These are phyloP conservation scores for Marasmius tenuissimus DNA, from an alignment of 1,284 basidiomycete genomes.

Conservation along the genomic window DNA sequence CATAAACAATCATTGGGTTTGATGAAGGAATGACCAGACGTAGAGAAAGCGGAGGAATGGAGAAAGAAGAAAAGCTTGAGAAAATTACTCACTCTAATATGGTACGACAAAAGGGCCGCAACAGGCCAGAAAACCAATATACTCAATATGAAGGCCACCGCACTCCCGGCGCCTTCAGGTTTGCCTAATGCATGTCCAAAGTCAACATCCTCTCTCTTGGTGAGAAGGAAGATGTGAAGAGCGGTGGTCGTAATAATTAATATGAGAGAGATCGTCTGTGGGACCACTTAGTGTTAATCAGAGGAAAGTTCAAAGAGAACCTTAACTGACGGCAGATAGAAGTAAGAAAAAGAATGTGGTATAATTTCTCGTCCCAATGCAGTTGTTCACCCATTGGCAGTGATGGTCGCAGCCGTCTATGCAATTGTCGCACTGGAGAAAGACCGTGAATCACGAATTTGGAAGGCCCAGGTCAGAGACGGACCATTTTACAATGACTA, in stretches of 20 bases:
- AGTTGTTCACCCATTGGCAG: conserved; percentile 95
- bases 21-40: background rate
- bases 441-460: conserved; percentile 9
- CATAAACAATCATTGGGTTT: conserved; percentile 5
- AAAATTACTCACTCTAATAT: conserved; percentile 67
- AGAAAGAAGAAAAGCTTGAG: background rate
- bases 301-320: conserved; percentile 2
- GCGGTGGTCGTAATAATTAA: conserved; percentile 83
- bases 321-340: conserved; percentile 60
- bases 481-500: conserved; percentile 89
- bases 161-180: conserved; percentile 66
- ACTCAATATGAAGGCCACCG: conserved; percentile 72
- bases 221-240: conserved; percentile 74
- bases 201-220: conserved; percentile 46
- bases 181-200: conserved; percentile 56
- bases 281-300: conserved; percentile 9
- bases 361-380: conserved; percentile 90
- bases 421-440: conserved; percentile 84
- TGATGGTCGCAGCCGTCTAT: conserved; percentile 91
- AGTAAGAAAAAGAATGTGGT: conserved; percentile 85
- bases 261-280: conserved; percentile 65
- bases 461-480: conserved; percentile 18
- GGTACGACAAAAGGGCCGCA: conserved; percentile 76
- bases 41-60: conserved; percentile 6
- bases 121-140: conserved; percentile 81